Conservation (phyloP, 768 basidiomycete species). For the Cystoderma amianthinum region DNA sequence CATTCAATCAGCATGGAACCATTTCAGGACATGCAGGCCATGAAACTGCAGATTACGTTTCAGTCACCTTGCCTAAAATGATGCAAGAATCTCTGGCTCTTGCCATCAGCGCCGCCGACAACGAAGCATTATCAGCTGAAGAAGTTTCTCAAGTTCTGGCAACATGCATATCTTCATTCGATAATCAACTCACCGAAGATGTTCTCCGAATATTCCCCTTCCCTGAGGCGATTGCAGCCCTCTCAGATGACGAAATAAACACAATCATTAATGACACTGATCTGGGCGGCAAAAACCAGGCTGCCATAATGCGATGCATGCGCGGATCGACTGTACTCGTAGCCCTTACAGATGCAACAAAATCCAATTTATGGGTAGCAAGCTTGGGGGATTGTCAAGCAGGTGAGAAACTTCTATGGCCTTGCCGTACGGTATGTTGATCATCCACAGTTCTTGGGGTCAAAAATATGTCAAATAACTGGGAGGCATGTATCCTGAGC, state of each 20-base stretch:
- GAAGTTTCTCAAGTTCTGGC: slow-evolving; percentile 24
- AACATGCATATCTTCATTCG: slow-evolving; percentile 27
- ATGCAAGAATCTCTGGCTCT: slow-evolving; percentile 18
- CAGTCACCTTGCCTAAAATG: slow-evolving; percentile 21
- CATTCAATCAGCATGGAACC: not conserved
- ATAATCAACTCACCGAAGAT: slow-evolving; percentile 26
- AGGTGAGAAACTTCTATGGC: slow-evolving; percentile 23
- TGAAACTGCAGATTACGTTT: slow-evolving; percentile 36
- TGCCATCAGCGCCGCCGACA: slow-evolving; percentile 6
- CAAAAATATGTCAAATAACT: slow-evolving; percentile 22
- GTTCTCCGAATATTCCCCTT: slow-evolving; percentile 37
- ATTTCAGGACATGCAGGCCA: slow-evolving; percentile 36
- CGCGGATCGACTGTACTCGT: slow-evolving; percentile 44
- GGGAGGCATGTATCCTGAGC: slow-evolving; percentile 34
- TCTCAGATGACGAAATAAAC: slow-evolving; percentile 32
- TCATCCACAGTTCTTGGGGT: slow-evolving; percentile 31
- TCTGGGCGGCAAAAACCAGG: slow-evolving; percentile 20
- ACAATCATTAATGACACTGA: slow-evolving; percentile 31
- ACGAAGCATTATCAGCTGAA: not conserved
- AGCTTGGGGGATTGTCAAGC: slow-evolving; percentile 53
- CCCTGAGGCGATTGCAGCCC: slow-evolving; percentile 15
- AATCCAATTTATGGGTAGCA: slow-evolving; percentile 44
- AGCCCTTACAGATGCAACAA: slow-evolving; percentile 34
- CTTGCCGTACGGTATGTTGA: not conserved
- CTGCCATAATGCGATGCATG: slow-evolving; percentile 37